Evolutionary conservation across 768 basidiomycete species (phyloP).

Genomic region (Lactarius tabidus): DNA sequence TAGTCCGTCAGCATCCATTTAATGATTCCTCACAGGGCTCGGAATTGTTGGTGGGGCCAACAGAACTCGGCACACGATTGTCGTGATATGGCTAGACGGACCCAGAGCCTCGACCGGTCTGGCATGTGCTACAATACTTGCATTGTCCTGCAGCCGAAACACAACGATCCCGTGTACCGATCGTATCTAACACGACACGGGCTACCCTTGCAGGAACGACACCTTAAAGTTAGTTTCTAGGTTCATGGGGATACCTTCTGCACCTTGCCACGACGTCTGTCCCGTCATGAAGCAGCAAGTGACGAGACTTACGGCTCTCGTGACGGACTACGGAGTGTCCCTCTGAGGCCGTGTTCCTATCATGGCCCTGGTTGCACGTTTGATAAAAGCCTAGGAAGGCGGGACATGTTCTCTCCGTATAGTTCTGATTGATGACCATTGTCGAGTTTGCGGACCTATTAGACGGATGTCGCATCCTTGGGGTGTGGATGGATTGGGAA

Average conservation of each 20-base stretch:
- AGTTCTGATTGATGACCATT: background rate
- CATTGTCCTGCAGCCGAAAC: background rate
- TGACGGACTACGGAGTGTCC: background rate
- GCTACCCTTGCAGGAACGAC: background rate
- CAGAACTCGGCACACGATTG: too few relatives aligned
- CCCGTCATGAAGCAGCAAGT: background rate
- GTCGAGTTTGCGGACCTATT: background rate
- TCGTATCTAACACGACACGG: background rate
- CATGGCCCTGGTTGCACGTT: background rate
- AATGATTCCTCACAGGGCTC: background rate
- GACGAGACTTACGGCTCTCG: background rate
- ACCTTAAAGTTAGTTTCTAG: background rate
- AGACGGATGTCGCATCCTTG: background rate
- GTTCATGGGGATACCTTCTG: background rate
- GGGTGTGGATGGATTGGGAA: background rate
- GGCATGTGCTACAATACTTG: background rate
- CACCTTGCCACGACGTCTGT: background rate
- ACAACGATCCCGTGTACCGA: background rate
- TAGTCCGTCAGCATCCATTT: background rate
- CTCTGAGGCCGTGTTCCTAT: background rate
- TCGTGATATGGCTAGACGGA: background rate
- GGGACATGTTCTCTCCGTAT: background rate
- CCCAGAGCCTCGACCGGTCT: background rate
- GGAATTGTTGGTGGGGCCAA: background rate
- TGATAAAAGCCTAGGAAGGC: background rate